Percentiles rank a stretch among this genome's conserved stretches.
Conservation (phyloP, 2,329 filamentous ascomycete genomes). For the Penicillium sp. region DNA sequence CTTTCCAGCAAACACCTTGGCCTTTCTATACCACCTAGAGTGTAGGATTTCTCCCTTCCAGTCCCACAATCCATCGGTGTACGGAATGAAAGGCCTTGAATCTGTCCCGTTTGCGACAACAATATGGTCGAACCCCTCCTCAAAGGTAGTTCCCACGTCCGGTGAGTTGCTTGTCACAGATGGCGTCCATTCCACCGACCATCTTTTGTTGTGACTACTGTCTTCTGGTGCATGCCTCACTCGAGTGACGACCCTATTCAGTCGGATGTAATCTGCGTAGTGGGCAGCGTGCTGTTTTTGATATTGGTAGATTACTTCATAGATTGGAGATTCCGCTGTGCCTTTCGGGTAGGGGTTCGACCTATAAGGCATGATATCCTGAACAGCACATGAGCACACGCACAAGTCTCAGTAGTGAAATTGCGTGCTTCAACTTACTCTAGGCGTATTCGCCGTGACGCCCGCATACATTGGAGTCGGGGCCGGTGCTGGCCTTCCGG, state of each 20-base stretch:
- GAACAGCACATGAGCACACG: background rate
- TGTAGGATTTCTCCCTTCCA: background rate
- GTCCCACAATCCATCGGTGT: background rate
- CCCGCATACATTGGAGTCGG: constrained; percentile 1
- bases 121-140: background rate
- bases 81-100: constrained; percentile 1
- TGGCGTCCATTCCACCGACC: constrained; percentile 2
- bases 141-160: background rate
- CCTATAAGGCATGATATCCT: constrained; percentile 1
- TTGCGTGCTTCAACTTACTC: background rate
- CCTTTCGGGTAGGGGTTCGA: constrained; percentile 1
- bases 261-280: background rate
- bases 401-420: background rate
- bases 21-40: constrained; percentile 2
- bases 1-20: background rate
- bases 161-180: background rate
- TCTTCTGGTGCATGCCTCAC: background rate
- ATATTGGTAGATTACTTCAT: constrained; percentile 1
- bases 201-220: background rate
- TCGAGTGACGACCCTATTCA: background rate
- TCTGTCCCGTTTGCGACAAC: background rate
- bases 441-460: background rate
- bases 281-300: background rate
- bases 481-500: background rate
- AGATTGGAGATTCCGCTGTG: background rate